These are phyloP conservation scores for Dryas integrifolia DNA, from an alignment of 331 rosid species.

Conservation along the genomic window DNA sequence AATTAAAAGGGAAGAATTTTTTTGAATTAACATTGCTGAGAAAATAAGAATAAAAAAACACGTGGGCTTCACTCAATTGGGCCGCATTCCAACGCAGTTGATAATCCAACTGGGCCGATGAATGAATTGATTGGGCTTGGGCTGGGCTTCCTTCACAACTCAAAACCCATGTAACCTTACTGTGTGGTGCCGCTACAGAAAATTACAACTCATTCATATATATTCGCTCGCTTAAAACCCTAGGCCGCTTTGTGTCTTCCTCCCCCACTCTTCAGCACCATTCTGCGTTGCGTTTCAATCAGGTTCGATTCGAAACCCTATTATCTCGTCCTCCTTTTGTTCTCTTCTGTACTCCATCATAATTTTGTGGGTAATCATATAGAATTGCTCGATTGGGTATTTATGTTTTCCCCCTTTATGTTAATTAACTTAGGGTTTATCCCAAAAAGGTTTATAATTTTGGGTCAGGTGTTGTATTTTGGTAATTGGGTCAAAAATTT, in stretches of 20 bases:
- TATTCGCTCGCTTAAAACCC: slow-evolving; percentile 14
- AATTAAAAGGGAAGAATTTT: too few relatives aligned
- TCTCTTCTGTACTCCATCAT: not conserved
- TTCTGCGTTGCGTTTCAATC: not conserved
- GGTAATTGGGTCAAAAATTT: not conserved
- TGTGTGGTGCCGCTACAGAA: not conserved
- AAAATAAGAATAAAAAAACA: too few relatives aligned
- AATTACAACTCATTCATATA: not conserved
- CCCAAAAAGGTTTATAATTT: too few relatives aligned
- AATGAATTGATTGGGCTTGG: not conserved
- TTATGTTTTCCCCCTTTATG: not conserved
- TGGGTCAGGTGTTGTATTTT: not conserved
- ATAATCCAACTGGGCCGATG: not conserved
- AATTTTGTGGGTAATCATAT: not conserved
- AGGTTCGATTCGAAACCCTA: slow-evolving; percentile 19
- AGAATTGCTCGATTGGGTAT: not conserved
- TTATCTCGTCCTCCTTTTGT: not conserved
- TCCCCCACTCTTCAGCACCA: not conserved
- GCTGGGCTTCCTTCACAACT: not conserved
- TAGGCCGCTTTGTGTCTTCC: slow-evolving; percentile 1
- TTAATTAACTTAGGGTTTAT: too few relatives aligned
- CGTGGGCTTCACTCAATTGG: not conserved
- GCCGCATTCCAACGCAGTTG: not conserved
- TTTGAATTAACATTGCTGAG: too few relatives aligned
- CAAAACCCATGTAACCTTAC: not conserved